Evolutionary conservation across 331 rosid genomes (phyloP), one percentile per base, ranked within the genome.

Genomic region (Erythrophleum ivorense): DNA sequence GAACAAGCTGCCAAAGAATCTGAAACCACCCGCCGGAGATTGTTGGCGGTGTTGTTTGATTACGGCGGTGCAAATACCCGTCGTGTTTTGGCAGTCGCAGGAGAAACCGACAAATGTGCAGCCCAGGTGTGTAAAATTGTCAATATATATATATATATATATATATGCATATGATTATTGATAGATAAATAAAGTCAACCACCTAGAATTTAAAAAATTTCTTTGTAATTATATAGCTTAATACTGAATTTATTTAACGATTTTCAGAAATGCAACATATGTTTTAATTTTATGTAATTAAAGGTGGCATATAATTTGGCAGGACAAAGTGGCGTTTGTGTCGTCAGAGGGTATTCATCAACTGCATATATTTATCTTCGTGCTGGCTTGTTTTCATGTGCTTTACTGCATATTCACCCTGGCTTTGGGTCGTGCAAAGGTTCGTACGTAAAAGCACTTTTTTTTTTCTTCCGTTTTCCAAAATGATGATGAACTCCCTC

Each of bases 281-380:
- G 40, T 36, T 36, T 36, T 4, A 4, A 41, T 41, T 4, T 4
- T 41, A 41, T 41, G 6, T 41, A 41, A 41, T 6, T 41, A 41
- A 41, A 41, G 6, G 3, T 41, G 46, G 46, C 3, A 41, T 46
- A 0, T 46, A 12, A 46, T 10, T 6, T 63, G 43, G 81, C 88
- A 91, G 97, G 86, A 87, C 10, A 78, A 85, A 84, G 97, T 91
- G 2, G 79, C 94, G 46, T 85, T 91, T 67, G 88, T 91, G 18
- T 91, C 97, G 0, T 43, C 86, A 31, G 91, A 88, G n/a, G 97
- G 97, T n/a, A 90, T 91, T 73, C 94, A 91, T 85, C 97, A 91
- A 69, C 90, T 91, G 10, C 97, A 91, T 73, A 90, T 85, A 43
- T 91, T 91, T 49, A 91, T 91, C 83, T 91, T 91, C 75, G 91